A percentile compares a stretch with the other conserved stretches of the same genome.
phyloP scores from a whole-genome alignment of 1,139 yeast genomes.

The Pichiaceae sp. region DNA sequence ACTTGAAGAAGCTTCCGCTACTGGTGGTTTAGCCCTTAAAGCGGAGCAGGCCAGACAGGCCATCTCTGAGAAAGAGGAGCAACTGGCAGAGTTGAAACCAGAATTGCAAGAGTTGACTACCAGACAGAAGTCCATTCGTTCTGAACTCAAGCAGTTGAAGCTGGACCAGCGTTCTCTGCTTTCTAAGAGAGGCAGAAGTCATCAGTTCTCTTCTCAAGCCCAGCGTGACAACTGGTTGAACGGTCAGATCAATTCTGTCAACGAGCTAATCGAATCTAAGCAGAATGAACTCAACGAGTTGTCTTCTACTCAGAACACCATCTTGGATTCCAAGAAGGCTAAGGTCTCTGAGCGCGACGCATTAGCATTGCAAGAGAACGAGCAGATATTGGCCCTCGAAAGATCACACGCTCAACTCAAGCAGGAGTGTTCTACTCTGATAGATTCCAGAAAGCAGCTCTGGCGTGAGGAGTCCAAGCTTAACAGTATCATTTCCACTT shows the following conservation, averaged over 20 bases:
- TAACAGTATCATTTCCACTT: slow-evolving; percentile 46
- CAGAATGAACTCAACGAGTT: not conserved
- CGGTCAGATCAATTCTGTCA: slow-evolving; percentile 34
- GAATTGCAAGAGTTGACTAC: slow-evolving; percentile 30
- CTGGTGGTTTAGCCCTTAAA: slow-evolving; percentile 11
- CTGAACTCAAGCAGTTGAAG: slow-evolving; percentile 34
- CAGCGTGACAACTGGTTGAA: slow-evolving; percentile 70
- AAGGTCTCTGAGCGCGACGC: not conserved
- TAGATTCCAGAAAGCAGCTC: slow-evolving; percentile 59
- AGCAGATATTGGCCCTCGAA: slow-evolving; percentile 22
- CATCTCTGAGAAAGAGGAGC: slow-evolving; percentile 34
- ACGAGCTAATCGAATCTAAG: slow-evolving; percentile 16
- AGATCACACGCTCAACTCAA: slow-evolving; percentile 29
- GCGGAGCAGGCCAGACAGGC: slow-evolving; percentile 23
- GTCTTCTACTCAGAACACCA: not conserved
- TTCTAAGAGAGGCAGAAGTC: slow-evolving; percentile 66
- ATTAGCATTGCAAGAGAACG: slow-evolving; percentile 4
- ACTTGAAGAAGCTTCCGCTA: slow-evolving; percentile 15
- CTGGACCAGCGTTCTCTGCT: slow-evolving; percentile 56
- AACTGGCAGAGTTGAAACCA: slow-evolving; percentile 36
- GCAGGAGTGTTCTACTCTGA: slow-evolving; percentile 32
- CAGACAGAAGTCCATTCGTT: slow-evolving; percentile 34
- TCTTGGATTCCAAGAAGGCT: not conserved
- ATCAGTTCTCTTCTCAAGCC: slow-evolving; percentile 43
- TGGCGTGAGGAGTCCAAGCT: slow-evolving; percentile 78